Conservation (phyloP, 202 grass and related monocot species). For the Brachypodium distachyon region DNA sequence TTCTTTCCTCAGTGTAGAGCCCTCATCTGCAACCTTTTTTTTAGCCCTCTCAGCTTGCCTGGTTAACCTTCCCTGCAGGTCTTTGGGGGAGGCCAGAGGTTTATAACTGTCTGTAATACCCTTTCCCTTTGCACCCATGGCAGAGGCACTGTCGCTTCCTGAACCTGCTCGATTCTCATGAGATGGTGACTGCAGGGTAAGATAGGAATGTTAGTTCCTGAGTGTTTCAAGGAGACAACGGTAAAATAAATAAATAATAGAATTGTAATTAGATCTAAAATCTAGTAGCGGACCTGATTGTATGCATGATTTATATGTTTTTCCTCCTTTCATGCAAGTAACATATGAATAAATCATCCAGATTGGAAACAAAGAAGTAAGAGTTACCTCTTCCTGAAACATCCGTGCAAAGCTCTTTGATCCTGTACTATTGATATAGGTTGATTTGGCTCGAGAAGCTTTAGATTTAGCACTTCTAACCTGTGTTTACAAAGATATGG, state of each 20-base stretch:
- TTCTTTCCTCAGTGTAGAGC: conserved; percentile 15
- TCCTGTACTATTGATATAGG: conserved; percentile 15
- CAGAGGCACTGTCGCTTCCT: neutral
- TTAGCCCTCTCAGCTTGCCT: conserved; percentile 15
- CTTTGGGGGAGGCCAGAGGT: neutral
- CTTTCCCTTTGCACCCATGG: neutral
- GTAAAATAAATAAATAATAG: neutral
- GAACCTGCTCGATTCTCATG: neutral
- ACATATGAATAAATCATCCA: conserved; percentile 11
- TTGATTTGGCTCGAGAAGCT: neutral
- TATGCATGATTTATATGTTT: neutral
- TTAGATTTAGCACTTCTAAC: conserved; percentile 10
- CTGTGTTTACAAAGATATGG: neutral
- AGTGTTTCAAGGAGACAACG: neutral
- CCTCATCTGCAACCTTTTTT: conserved; percentile 19
- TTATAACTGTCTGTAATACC: neutral
- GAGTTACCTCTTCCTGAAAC: conserved; percentile 44
- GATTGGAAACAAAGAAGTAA: conserved; percentile 4
- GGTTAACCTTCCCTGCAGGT: neutral
- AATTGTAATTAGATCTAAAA: neutral
- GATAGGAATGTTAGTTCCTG: neutral
- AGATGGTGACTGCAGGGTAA: neutral
- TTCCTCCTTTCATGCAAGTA: conserved; percentile 13
- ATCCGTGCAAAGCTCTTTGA: conserved; percentile 43
- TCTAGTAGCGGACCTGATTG: neutral